phyloP scores from a whole-genome alignment of 1,284 basidiomycete genomes.

The Phylloboletellus chloephorus region DNA sequence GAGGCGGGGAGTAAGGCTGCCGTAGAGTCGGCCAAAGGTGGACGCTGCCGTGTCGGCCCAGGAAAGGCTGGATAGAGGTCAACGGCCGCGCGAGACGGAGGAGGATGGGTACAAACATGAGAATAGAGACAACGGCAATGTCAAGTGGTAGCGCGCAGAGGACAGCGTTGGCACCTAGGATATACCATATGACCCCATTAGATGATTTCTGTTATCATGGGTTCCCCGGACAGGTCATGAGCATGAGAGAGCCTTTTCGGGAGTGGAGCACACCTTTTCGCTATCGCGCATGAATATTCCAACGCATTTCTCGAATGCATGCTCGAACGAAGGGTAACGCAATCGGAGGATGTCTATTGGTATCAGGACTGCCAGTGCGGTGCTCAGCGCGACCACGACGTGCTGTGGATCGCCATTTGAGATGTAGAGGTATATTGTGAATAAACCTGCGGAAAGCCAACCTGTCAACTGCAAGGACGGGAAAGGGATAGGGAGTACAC shows the following conservation, averaged over 20 bases:
- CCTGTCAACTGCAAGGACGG: constrained; percentile 6
- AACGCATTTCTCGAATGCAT: constrained; percentile 69
- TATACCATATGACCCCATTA: constrained; percentile 95
- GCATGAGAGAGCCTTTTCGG: not conserved
- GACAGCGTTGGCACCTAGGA: constrained; percentile 83
- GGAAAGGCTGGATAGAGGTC: constrained; percentile 59
- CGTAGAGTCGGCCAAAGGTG: constrained; percentile 85
- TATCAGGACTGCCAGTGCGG: constrained; percentile 65
- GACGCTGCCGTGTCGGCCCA: constrained; percentile 98
- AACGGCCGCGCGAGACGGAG: not conserved
- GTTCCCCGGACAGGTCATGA: not conserved
- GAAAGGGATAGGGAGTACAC: constrained; percentile 27
- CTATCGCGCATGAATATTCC: constrained; percentile 93
- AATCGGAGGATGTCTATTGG: constrained; percentile 80
- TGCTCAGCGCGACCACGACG: constrained; percentile 63
- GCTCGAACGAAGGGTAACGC: constrained; percentile 62
- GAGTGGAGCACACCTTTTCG: constrained; percentile 58
- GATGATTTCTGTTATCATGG: constrained; percentile 46
- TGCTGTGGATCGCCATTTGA: constrained; percentile 49
- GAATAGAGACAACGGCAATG: constrained; percentile 81
- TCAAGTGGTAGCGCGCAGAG: constrained; percentile 81
- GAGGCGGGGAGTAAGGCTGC: constrained; percentile 70
- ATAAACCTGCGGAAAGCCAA: constrained; percentile 54
- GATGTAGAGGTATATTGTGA: constrained; percentile 75
- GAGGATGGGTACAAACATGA: constrained; percentile 60